Conservation (phyloP, 2,329 filamentous ascomycete genomes). For the Hortaea sp. region DNA sequence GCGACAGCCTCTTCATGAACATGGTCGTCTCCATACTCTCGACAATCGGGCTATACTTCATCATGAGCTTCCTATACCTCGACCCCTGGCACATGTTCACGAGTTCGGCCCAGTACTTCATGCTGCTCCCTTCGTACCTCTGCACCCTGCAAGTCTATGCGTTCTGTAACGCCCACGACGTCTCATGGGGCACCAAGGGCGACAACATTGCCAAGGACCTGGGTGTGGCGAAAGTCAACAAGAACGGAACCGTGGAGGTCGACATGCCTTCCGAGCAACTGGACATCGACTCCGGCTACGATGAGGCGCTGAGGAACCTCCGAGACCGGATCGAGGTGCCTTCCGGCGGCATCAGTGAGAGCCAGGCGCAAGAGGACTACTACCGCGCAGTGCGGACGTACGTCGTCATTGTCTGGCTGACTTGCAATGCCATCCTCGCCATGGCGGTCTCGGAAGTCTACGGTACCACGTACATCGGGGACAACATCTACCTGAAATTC, state of each 20-base stretch:
- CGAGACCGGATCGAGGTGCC: constrained; percentile 84
- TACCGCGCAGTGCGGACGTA: constrained; percentile 95
- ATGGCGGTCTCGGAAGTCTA: constrained; percentile 91
- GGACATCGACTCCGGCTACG: constrained; percentile 95
- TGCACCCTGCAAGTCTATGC: constrained; percentile 97
- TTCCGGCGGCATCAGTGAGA: constrained; percentile 50
- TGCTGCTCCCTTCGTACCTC: constrained; percentile 85
- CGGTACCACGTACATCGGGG: constrained; percentile 55
- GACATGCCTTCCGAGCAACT: constrained; percentile 98
- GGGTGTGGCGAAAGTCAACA: constrained; percentile 70
- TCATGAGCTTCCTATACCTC: constrained; percentile 93
- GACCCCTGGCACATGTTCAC: constrained; percentile 99
- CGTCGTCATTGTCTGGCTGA: constrained; percentile 94
- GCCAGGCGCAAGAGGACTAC: constrained; percentile 93
- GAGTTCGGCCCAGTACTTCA: constrained; percentile 80
- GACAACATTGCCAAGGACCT: constrained; percentile 95
- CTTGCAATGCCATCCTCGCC: constrained; percentile 80
- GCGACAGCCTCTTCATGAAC: constrained; percentile 89
- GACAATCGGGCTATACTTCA: constrained; percentile 86
- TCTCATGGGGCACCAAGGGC: constrained; percentile 97
- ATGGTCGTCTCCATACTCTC: constrained; percentile 82
- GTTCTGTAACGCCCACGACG: constrained; percentile 98
- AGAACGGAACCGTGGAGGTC: constrained; percentile 69
- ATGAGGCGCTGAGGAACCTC: constrained; percentile 91
- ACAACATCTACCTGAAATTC: constrained; percentile 86